Conservation (phyloP, 2,329 filamentous ascomycete genomes). For the Aphanoascus verrucosus region DNA sequence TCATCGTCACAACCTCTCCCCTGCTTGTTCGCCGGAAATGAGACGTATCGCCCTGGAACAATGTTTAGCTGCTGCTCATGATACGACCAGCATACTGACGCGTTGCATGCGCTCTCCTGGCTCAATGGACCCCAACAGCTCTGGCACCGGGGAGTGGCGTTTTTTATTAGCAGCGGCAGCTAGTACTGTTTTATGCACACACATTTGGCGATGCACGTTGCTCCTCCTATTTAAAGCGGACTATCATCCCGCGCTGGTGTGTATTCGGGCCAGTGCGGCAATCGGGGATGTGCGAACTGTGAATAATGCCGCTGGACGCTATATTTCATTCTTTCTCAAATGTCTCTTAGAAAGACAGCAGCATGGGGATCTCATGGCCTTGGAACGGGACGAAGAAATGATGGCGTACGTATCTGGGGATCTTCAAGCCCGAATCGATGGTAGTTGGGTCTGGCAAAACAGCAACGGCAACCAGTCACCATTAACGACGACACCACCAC, state of each 20-base stretch:
- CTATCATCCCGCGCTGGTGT: slow-evolving; percentile 59
- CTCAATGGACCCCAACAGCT: slow-evolving; percentile 22
- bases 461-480: slow-evolving; percentile 43
- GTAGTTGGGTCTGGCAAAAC: slow-evolving; percentile 72
- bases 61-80: slow-evolving; percentile 62
- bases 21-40: slow-evolving; percentile 54
- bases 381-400: slow-evolving; percentile 71
- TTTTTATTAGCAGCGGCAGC: slow-evolving; percentile 54
- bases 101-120: slow-evolving; percentile 47
- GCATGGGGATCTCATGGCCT: slow-evolving; percentile 29
- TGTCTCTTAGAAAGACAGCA: slow-evolving; percentile 49
- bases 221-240: slow-evolving; percentile 67
- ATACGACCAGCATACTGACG: slow-evolving; percentile 66
- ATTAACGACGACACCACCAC: slow-evolving; percentile 6
- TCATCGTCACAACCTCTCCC: slow-evolving; percentile 77
- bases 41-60: slow-evolving; percentile 63
- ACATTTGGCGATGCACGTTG: slow-evolving; percentile 78
- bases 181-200: slow-evolving; percentile 64
- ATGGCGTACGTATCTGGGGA: slow-evolving; percentile 78
- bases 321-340: slow-evolving; percentile 69
- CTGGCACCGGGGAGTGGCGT: slow-evolving; percentile 40
- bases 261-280: slow-evolving; percentile 58
- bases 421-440: slow-evolving; percentile 65
- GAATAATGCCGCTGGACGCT: slow-evolving; percentile 68
- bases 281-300: slow-evolving; percentile 63